phyloP scores from a whole-genome alignment of 176 grass and related monocot genomes.

The Oryza nivara region DNA sequence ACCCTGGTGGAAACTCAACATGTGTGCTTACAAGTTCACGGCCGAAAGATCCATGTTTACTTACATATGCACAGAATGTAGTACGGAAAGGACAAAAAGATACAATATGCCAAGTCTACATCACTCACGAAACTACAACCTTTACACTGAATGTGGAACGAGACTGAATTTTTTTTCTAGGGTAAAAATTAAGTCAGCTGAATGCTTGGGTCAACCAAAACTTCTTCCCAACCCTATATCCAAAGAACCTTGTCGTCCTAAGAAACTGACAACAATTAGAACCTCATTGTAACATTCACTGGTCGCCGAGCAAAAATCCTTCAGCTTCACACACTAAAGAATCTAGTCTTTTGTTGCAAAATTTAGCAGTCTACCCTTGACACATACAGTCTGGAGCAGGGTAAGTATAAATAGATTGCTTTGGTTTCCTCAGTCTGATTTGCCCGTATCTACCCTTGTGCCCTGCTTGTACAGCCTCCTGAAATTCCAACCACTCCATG shows the following conservation, averaged over 20 bases:
- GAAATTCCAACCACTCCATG: conserved; percentile 78
- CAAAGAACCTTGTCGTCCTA: conserved; percentile 4
- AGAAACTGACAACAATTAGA: neutral
- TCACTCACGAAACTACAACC: neutral
- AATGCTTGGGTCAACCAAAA: conserved; percentile 29
- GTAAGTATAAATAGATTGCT: conserved; percentile 88
- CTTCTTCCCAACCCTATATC: neutral
- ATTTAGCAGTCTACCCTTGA: conserved; percentile 41
- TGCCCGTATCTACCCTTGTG: conserved; percentile 84
- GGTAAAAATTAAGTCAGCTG: neutral
- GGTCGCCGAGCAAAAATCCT: neutral
- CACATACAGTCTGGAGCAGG: conserved; percentile 98
- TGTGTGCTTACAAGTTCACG: neutral
- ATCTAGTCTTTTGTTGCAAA: neutral
- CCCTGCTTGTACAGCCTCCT: conserved; percentile 63
- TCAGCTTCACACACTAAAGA: neutral
- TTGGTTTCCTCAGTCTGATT: conserved; percentile 82
- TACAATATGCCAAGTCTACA: neutral
- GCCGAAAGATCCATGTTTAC: neutral
- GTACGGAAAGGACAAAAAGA: neutral
- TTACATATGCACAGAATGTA: conserved; percentile 16
- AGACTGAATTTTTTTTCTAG: neutral
- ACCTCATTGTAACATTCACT: neutral
- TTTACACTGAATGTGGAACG: neutral
- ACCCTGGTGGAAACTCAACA: neutral